These are phyloP conservation scores for Ocimum tenuiflorum DNA, from an alignment of 257 asterid genomes.

Conservation along the genomic window DNA sequence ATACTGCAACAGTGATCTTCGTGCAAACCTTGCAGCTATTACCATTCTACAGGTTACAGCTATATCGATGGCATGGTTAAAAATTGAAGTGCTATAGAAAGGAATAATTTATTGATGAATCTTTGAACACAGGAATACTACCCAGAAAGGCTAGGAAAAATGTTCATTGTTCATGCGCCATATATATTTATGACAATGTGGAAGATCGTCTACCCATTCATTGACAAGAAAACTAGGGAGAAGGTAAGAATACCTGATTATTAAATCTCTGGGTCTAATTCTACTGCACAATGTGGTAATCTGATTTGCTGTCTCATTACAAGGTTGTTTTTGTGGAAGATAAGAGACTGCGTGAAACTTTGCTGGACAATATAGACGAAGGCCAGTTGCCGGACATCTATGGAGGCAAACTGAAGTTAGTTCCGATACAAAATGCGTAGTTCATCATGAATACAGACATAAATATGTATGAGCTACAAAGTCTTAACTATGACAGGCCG, in stretches of 20 bases:
- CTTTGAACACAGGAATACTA: conserved; percentile 55
- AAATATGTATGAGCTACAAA: too few relatives aligned
- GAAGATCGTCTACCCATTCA: conserved; percentile 64
- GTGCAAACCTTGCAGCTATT: conserved; percentile 52
- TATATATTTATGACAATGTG: conserved; percentile 52
- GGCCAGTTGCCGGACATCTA: conserved; percentile 72
- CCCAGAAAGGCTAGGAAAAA: conserved; percentile 80
- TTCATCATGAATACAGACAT: background rate
- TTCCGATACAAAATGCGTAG: conserved; percentile 57
- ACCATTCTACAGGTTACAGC: conserved; percentile 55
- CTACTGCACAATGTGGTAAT: background rate
- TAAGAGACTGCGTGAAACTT: conserved; percentile 42
- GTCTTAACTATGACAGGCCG: too few relatives aligned
- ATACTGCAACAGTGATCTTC: conserved; percentile 57
- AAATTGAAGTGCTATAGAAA: background rate
- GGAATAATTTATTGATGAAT: background rate
- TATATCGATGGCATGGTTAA: background rate
- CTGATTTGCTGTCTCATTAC: background rate
- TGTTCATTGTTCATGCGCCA: conserved; percentile 51
- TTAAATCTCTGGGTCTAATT: background rate
- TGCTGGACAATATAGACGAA: conserved; percentile 60
- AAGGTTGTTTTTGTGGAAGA: conserved; percentile 64
- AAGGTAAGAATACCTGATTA: conserved; percentile 40
- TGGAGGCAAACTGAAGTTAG: conserved; percentile 69
- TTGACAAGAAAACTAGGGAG: conserved; percentile 66